phyloP scores from a whole-genome alignment of 176 grass and related monocot genomes.

The Saccharum officinarum region DNA sequence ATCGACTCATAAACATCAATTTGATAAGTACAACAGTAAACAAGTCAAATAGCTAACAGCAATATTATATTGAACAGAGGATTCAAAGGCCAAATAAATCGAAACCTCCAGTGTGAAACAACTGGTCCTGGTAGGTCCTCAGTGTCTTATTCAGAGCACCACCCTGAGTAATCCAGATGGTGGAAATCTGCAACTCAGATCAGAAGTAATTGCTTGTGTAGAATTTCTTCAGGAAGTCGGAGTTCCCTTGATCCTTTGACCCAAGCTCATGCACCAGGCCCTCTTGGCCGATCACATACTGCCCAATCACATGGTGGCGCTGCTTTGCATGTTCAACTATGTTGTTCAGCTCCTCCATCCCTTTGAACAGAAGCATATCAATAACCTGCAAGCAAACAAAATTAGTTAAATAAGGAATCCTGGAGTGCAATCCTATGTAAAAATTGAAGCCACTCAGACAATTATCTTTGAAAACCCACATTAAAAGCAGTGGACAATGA shows the following conservation, averaged over 20 bases:
- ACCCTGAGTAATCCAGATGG: slow-evolving; percentile 17
- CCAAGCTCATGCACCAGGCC: slow-evolving; percentile 51
- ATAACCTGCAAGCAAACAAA: slow-evolving; percentile 58
- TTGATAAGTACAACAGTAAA: slow-evolving; percentile 15
- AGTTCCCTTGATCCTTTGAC: slow-evolving; percentile 59
- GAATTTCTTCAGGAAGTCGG: slow-evolving; percentile 86
- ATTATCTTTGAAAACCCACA: neutral
- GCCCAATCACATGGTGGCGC: slow-evolving; percentile 91
- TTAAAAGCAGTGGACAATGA: neutral
- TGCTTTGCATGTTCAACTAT: slow-evolving; percentile 83
- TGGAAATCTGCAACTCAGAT: neutral
- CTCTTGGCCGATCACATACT: slow-evolving; percentile 74
- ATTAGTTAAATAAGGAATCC: neutral
- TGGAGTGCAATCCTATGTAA: neutral
- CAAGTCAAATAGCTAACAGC: slow-evolving; percentile 10
- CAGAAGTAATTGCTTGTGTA: slow-evolving; percentile 88
- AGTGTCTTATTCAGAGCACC: slow-evolving; percentile 43
- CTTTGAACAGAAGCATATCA: slow-evolving; percentile 95
- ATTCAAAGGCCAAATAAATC: slow-evolving; percentile 9
- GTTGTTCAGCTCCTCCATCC: slow-evolving; percentile 82
- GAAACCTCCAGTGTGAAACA: slow-evolving; percentile 18
- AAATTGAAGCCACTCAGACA: neutral
- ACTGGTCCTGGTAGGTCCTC: slow-evolving; percentile 28
- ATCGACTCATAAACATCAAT: slow-evolving; percentile 2
- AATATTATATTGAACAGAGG: neutral